A percentile compares a stretch with the other conserved stretches of the same genome.
Evolutionary conservation across 192 early-diverging fungal species (phyloP).

Genomic region (Entomortierella beljakovae): DNA sequence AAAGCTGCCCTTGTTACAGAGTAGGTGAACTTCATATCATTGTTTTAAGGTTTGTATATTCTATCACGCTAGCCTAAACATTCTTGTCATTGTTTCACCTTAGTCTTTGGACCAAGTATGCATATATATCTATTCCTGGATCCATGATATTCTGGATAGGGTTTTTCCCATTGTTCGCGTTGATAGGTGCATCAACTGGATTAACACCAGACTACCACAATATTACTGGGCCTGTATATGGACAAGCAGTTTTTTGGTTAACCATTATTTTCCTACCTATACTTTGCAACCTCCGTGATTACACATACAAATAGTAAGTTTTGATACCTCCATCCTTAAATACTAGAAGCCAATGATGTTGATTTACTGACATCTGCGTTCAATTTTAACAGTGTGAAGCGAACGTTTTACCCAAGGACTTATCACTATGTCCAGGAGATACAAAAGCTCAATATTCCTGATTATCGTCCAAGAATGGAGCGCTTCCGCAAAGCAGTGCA

Average conservation of each 20-base stretch:
- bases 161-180: slow-evolving; percentile 86
- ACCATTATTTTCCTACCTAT: slow-evolving; percentile 88
- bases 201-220: slow-evolving; percentile 81
- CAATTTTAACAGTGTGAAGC: slow-evolving; percentile 62
- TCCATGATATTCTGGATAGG: slow-evolving; percentile 91
- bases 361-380: not conserved
- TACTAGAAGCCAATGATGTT: too few relatives aligned
- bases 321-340: too few relatives aligned
- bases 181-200: slow-evolving; percentile 73
- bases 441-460: slow-evolving; percentile 98
- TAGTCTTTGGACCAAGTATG: slow-evolving; percentile 95
- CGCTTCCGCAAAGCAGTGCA: slow-evolving; percentile 98
- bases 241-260: slow-evolving; percentile 87
- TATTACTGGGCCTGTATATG: slow-evolving; percentile 73
- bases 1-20: slow-evolving; percentile 93
- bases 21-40: slow-evolving; percentile 39
- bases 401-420: slow-evolving; percentile 82
- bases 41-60: too few relatives aligned
- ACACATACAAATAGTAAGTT: slow-evolving; percentile 94
- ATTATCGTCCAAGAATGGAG: slow-evolving; percentile 98
- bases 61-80: not conserved
- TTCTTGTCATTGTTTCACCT: not conserved
- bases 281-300: slow-evolving; percentile 89
- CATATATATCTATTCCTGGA: slow-evolving; percentile 90
- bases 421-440: slow-evolving; percentile 99